Base-by-base conservation (phyloP, 169 alveolate genomes). In the Ichthyophthirius multifiliis region DNA sequence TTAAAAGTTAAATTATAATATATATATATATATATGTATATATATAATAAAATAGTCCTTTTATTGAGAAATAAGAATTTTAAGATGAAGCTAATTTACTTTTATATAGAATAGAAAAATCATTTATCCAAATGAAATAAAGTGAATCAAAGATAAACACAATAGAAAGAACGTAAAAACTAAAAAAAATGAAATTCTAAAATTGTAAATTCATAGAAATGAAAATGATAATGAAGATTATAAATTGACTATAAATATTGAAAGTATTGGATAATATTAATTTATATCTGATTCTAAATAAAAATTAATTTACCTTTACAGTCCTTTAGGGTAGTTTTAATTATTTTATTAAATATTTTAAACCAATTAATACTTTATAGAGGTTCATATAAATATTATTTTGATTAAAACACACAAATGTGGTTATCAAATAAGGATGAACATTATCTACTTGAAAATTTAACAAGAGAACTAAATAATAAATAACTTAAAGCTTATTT, bases 391-490 rank as follows among this genome's bases (percentile, higher is more conserved):
- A 39, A 76, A 44, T 76, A 76, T 63, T 76, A 76, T 41, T 76
- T 37, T 63, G 65, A 76, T 39, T 35, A 62, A 43, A 15, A 37
- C 18, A 34, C 75, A 18, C 43, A 76, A 62, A 48, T 48, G 67
- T 76, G 83, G 83, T 27, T 5, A 15, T 41, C 32, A 62, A 47
- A 48, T 63, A 76, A 76, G 43, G 83, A 76, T 23, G 41, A 76
- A 4, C 83, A 76, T 27, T 55, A 35, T 43, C 27, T 76, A 44
- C 35, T 76, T n/a, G 83, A 76, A 30, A 41, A 41, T 34, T 63
- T 76, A 30, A 62, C 76, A 1, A 62, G 83, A 63, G 83, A 76
- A 41, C n/a, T n/a, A n/a, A n/a, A n/a, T n/a, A n/a, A n/a, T n/a
- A n/a, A n/a, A n/a, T n/a, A n/a, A n/a, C n/a, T n/a, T n/a, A n/a